Evolutionary conservation across 2,329 filamentous ascomycete genomes (phyloP).

Genomic region (Rhinocladiella similis): DNA sequence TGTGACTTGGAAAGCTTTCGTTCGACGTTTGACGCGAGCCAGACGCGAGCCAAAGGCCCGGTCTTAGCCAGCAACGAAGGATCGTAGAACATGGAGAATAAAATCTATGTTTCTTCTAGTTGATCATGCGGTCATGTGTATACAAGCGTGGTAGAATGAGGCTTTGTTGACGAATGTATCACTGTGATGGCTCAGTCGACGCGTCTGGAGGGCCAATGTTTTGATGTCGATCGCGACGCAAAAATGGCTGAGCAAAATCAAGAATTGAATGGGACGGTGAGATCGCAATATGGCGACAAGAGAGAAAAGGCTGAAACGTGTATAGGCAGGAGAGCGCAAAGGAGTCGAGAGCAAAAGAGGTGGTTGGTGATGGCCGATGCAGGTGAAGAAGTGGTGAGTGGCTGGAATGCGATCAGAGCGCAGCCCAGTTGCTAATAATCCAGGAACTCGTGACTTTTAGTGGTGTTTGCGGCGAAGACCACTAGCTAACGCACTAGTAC

Average conservation of each 20-base stretch:
- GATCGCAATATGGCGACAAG: not conserved
- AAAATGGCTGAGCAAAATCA: not conserved
- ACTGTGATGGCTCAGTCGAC: constrained; percentile 5
- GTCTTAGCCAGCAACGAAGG: constrained; percentile 95
- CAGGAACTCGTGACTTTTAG: no score
- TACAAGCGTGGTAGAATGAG: not conserved
- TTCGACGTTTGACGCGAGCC: constrained; percentile 96
- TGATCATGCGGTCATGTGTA: constrained; percentile 5
- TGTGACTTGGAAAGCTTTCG: constrained; percentile 97
- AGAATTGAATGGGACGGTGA: not conserved
- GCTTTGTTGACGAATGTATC: not conserved
- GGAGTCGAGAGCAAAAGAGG: constrained; percentile 4
- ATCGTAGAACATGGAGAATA: constrained; percentile 83
- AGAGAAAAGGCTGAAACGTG: not conserved
- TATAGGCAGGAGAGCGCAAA: not conserved
- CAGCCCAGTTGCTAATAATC: not conserved
- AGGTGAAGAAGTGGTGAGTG: constrained; percentile 2
- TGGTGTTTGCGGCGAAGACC: no score
- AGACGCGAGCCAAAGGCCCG: constrained; percentile 93
- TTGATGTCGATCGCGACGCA: not conserved
- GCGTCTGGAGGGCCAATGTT: constrained; percentile 12
- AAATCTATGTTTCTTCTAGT: not conserved
- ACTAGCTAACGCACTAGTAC: not conserved
- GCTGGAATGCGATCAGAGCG: not conserved
- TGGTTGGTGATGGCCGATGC: constrained; percentile 7